phyloP scores from a whole-genome alignment of 768 basidiomycete genomes.

The Boletus pseudo-olivaceus region DNA sequence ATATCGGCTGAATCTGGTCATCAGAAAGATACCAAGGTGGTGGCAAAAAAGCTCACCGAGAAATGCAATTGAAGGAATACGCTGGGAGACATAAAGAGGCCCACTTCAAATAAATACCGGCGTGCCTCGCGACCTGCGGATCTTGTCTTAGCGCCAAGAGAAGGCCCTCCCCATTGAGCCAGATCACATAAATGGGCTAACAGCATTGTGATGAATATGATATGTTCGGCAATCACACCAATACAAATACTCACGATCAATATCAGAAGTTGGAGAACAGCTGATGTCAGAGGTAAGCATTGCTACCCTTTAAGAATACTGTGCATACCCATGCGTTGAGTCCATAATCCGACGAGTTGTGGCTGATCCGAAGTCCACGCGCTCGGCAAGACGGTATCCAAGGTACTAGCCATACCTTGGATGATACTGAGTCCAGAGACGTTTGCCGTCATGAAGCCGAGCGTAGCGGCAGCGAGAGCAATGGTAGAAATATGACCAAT shows the following conservation, averaged over 20 bases:
- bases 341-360: constrained; percentile 83
- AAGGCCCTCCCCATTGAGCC: constrained; percentile 80
- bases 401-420: constrained; percentile 77
- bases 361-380: constrained; percentile 92
- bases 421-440: constrained; percentile 60
- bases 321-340: constrained; percentile 76
- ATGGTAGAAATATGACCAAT: constrained; percentile 90
- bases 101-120: constrained; percentile 70
- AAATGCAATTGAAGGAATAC: constrained; percentile 53
- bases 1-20: constrained; percentile 36
- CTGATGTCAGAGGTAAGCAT: not conserved
- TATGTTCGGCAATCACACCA: not conserved
- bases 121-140: constrained; percentile 73
- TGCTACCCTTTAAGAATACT: not conserved
- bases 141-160: constrained; percentile 74
- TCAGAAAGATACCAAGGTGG: constrained; percentile 36
- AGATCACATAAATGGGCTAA: constrained; percentile 59
- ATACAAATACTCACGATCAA: constrained; percentile 64
- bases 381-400: constrained; percentile 91
- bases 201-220: not conserved
- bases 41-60: constrained; percentile 37
- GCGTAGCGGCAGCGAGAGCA: constrained; percentile 78
- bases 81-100: constrained; percentile 76
- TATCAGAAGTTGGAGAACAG: constrained; percentile 17
- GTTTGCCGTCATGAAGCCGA: constrained; percentile 73